Evolutionary conservation across 306 rosid species (phyloP).

Genomic region (Leucaena leucocephala): DNA sequence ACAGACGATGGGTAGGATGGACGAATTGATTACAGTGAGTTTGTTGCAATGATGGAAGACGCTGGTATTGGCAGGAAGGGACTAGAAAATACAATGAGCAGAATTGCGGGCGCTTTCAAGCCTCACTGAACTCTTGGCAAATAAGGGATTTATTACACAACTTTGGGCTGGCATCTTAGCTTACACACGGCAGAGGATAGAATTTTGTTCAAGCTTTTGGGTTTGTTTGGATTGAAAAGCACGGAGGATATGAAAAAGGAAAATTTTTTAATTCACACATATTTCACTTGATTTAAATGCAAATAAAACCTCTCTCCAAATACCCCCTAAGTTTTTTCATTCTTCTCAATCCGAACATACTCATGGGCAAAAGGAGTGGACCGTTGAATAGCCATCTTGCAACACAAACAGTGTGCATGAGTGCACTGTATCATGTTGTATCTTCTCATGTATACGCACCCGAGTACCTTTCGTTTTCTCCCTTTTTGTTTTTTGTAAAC

Average conservation of each 20-base stretch:
- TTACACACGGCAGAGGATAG: background rate
- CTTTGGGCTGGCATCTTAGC: background rate
- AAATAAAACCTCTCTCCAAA: too few relatives aligned
- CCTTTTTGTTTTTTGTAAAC: background rate
- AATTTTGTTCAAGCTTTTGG: background rate
- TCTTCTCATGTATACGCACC: too few relatives aligned
- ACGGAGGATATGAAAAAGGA: background rate
- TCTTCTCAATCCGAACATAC: too few relatives aligned
- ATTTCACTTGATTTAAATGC: too few relatives aligned
- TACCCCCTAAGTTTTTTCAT: too few relatives aligned
- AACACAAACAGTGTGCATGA: too few relatives aligned
- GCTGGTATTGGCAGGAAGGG: slow-evolving; percentile 51
- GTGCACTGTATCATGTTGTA: too few relatives aligned
- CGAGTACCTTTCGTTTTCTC: too few relatives aligned
- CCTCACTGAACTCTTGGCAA: slow-evolving; percentile 14
- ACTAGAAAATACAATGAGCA: slow-evolving; percentile 39
- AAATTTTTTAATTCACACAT: background rate
- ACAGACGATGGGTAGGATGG: too few relatives aligned
- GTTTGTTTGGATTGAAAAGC: background rate
- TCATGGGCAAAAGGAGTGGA: too few relatives aligned
- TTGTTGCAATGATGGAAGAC: slow-evolving; percentile 76
- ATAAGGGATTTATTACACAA: background rate
- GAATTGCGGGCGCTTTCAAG: slow-evolving; percentile 35
- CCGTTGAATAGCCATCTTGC: too few relatives aligned
- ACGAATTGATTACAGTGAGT: slow-evolving; percentile 66